Base-by-base conservation (phyloP, 2,329 filamentous ascomycete genomes). In the Cladosporium sphaerospermum region DNA sequence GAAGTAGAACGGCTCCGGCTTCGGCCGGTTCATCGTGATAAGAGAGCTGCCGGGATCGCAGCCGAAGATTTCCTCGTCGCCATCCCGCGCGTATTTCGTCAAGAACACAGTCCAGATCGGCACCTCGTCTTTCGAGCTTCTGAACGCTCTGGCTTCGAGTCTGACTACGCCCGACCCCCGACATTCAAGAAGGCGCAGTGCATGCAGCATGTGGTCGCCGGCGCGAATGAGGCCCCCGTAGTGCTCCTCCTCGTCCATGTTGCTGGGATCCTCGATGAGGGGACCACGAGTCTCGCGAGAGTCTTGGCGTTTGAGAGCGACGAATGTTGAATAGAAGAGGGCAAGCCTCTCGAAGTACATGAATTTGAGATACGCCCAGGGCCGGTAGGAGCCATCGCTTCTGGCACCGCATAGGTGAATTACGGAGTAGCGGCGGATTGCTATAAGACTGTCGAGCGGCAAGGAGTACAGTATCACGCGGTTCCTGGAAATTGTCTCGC, bases 81-180 rank as follows among this genome's bases (percentile, higher is more conserved):
- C 66, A 71, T 48, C 72, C 68, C 49, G 10, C 40, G 16, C 10
- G 52, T 76, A 73, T 19, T 73, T 66, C 1, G 75, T 77, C 16
- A 81, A 71, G 56, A 81, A 81, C 0, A 78, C 77, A 2, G 80
- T 84, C 81, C 81, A 84, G 52, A 84, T 77, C 0, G 81, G 81
- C 2, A 78, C 76, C 16, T 73, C 70, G 57, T 76, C 74, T 66
- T 77, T 72, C 1, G 74, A 72, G 1, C 81, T 80, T 23, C 74
- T 69, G 28, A 75, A 71, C 33, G 81, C 69, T 0, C 78, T 77
- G n/a, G 78, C 78, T 61, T 83, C 79, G 19, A 84, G 71, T 9
- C 81, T 71, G 0, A 84, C 69, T 3, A 75, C 75, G 9, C 75
- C 73, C 1, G 78, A 78, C 18, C 73, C 68, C 13, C 60, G 66